Base-by-base conservation (phyloP, 306 rosid genomes). In the Urtica urens region DNA sequence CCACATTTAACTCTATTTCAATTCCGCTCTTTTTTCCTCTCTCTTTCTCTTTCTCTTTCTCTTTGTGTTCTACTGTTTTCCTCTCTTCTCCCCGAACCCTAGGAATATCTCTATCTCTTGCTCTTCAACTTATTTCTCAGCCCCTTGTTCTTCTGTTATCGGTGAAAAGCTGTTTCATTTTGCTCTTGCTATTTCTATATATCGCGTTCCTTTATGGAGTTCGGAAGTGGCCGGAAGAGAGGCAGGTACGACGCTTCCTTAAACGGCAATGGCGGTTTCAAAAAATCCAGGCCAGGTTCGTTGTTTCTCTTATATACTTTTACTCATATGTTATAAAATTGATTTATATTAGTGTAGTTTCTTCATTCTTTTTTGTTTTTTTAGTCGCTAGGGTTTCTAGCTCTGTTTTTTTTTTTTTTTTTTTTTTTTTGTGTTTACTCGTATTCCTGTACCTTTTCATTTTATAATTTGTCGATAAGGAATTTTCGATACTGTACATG, bases 201-300 rank as follows among this genome's bases (percentile, higher is more conserved):
- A 44, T 9, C 3, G 12, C 10, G 9, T 30, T 4, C 3, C 12
- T 19, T 30, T 22, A 79, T 79, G 87, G 87, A 79, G 55, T 58
- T 38, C 43, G 78, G 74, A 23, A 70, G 66, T 8, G 69, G 46
- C 31, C 93, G 84, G 31, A 86, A 86, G 68, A 75, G 96, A 24
- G 79, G 69, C 19, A 76, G 93, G 64, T 56, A 24, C 15, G 86
- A 76, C 44, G 62, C 67, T 53, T n/a, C 74, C 54, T 72, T 74
- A 56, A 76, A 86, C 55, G 88, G 82, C 57, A 86, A 81, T 76
- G 96, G 79, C 31, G 81, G 71, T 64, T 51, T 57, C 17, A 86
- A 86, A 81, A 79, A 70, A 72, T 72, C 59, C 55, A 67, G 65
- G 51, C 68, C 74, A 65, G 96, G 96, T 85, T 66, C 21, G 66